Percentiles rank a stretch among this genome's conserved stretches.
Conservation (phyloP, 176 grass and related monocot species). For the Avena insularis region DNA sequence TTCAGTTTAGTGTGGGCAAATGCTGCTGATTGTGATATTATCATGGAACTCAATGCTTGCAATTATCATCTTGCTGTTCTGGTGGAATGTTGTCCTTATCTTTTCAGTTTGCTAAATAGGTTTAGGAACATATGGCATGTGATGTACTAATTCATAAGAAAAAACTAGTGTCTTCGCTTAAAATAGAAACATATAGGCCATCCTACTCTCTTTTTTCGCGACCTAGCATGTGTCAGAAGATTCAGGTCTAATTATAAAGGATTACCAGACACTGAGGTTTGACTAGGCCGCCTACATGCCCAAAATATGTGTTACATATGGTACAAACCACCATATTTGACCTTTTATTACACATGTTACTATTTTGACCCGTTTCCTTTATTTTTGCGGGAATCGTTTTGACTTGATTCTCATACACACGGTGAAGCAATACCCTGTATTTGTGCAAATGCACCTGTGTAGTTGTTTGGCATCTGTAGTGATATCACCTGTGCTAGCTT, state of each 20-base stretch:
- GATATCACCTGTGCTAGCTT: neutral
- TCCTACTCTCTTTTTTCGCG: neutral
- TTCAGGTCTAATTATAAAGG: neutral
- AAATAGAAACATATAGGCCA: conserved; percentile 18
- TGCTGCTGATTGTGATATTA: conserved; percentile 17
- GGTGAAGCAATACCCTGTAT: neutral
- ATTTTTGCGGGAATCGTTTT: neutral
- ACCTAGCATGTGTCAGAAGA: neutral
- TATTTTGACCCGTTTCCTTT: neutral
- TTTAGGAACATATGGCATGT: neutral
- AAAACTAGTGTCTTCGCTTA: neutral
- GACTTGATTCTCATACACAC: conserved; percentile 1
- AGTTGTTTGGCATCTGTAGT: neutral
- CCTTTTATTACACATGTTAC: neutral
- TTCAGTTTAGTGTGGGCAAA: neutral
- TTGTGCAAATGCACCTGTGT: neutral
- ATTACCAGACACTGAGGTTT: neutral
- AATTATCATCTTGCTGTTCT: neutral
- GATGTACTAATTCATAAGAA: neutral
- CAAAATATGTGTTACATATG: conserved; percentile 16
- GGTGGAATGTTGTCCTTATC: conserved; percentile 16
- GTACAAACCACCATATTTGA: neutral
- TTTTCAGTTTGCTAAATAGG: conserved; percentile 28
- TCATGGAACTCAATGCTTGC: conserved; percentile 23
- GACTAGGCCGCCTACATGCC: neutral